Evolutionary conservation across 495 filamentous ascomycete species (phyloP).

Genomic region (Penicillium goetzii): DNA sequence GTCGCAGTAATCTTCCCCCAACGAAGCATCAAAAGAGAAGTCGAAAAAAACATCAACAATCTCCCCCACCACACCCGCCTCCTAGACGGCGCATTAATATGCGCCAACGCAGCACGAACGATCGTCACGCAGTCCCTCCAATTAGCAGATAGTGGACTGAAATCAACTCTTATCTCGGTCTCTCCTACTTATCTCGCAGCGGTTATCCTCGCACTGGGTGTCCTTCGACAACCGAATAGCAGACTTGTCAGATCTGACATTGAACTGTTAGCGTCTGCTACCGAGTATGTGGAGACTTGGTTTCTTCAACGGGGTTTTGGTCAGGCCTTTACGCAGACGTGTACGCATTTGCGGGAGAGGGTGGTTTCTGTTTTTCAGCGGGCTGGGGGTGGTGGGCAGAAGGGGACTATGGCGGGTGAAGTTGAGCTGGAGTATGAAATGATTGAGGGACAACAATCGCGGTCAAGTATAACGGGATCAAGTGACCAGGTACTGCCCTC

Average conservation of each 20-base stretch:
- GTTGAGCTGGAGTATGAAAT: background rate
- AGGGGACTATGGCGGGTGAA: background rate
- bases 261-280: background rate
- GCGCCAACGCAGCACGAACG: background rate
- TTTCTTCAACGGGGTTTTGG: background rate
- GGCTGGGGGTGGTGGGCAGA: background rate
- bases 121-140: background rate
- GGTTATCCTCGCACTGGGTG: background rate
- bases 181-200: background rate
- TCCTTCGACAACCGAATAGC: background rate
- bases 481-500: background rate
- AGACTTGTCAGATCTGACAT: background rate
- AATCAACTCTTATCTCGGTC: slow-evolving; percentile 1
- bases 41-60: background rate
- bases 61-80: background rate
- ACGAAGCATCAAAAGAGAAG: background rate
- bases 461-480: background rate
- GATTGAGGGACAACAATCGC: background rate
- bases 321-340: background rate
- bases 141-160: background rate
- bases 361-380: background rate
- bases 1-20: slow-evolving; percentile 15
- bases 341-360: background rate
- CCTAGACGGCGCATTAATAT: background rate
- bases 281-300: slow-evolving; percentile 2